Conservation (phyloP, 306 rosid genomes). For the Oemleria cerasiformis region DNA sequence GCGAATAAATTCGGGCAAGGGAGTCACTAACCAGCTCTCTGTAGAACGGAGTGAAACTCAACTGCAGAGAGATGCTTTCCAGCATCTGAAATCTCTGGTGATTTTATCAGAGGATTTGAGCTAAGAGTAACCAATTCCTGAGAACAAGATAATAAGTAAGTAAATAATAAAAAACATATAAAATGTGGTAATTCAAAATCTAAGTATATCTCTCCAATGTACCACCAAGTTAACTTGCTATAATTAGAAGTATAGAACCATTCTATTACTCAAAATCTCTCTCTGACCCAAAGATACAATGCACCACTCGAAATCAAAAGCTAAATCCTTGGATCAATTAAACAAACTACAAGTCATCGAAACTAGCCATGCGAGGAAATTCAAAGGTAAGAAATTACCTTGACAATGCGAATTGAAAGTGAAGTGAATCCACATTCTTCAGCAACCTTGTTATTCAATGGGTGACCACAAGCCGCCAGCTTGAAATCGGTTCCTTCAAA, state of each 20-base stretch:
- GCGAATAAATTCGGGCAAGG: not conserved
- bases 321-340: not conserved
- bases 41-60: slow-evolving; percentile 79
- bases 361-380: not conserved
- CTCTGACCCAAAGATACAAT: not conserved
- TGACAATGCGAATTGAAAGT: slow-evolving; percentile 72
- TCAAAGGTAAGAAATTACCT: slow-evolving; percentile 33
- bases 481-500: slow-evolving; percentile 83
- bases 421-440: slow-evolving; percentile 86
- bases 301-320: not conserved
- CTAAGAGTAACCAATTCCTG: slow-evolving; percentile 84
- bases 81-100: slow-evolving; percentile 71
- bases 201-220: not conserved
- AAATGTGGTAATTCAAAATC: not conserved
- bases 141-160: not conserved
- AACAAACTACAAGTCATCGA: not conserved
- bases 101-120: slow-evolving; percentile 58
- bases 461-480: slow-evolving; percentile 71
- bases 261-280: not conserved
- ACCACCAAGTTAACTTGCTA: not conserved
- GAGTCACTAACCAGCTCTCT: slow-evolving; percentile 50
- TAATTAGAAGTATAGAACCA: not conserved
- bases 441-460: slow-evolving; percentile 50
- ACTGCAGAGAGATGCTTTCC: slow-evolving; percentile 80
- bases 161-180: not conserved